A percentile compares a stretch with the other conserved stretches of the same genome.
These are phyloP conservation scores for Pseudofabraea citricarpa DNA, from an alignment of 2,329 filamentous ascomycete species.

Conservation along the genomic window DNA sequence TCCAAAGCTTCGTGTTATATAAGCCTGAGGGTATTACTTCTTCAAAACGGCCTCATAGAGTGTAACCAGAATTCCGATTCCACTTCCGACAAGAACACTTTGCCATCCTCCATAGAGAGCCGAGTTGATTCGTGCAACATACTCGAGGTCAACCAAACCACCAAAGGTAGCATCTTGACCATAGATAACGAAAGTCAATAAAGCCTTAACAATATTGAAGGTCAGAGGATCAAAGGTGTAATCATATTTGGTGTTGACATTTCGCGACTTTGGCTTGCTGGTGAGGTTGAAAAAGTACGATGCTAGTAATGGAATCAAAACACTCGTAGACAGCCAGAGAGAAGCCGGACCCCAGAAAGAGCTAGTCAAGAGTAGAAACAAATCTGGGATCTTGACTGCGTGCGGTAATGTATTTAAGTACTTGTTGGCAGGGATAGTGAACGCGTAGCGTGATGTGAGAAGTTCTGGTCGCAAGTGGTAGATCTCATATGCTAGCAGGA, in stretches of 20 bases:
- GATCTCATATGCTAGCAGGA: constrained; percentile 65
- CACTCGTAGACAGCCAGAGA: constrained; percentile 70
- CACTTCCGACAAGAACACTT: constrained; percentile 63
- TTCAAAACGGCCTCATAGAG: constrained; percentile 75
- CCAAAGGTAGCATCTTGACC: constrained; percentile 58
- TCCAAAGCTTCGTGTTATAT: too few species aligned
- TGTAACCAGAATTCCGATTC: constrained; percentile 63
- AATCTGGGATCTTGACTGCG: constrained; percentile 68
- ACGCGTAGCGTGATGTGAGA: constrained; percentile 66
- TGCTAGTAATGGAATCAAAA: constrained; percentile 63
- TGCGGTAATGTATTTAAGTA: constrained; percentile 52
- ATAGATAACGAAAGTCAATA: constrained; percentile 79
- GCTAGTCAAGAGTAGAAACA: constrained; percentile 70
- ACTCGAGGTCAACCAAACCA: constrained; percentile 54
- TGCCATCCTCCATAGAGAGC: constrained; percentile 69
- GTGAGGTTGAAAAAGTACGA: constrained; percentile 93
- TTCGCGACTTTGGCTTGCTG: constrained; percentile 35
- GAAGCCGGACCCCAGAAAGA: constrained; percentile 81
- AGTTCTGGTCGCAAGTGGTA: constrained; percentile 65
- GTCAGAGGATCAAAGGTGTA: constrained; percentile 77
- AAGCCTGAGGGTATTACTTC: too few species aligned
- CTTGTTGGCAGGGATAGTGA: constrained; percentile 62
- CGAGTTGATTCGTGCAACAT: constrained; percentile 57
- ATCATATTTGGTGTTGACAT: constrained; percentile 38
- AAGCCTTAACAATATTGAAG: constrained; percentile 84